Conservation (phyloP, 2,329 filamentous ascomycete species). For the Botrytis elliptica region DNA sequence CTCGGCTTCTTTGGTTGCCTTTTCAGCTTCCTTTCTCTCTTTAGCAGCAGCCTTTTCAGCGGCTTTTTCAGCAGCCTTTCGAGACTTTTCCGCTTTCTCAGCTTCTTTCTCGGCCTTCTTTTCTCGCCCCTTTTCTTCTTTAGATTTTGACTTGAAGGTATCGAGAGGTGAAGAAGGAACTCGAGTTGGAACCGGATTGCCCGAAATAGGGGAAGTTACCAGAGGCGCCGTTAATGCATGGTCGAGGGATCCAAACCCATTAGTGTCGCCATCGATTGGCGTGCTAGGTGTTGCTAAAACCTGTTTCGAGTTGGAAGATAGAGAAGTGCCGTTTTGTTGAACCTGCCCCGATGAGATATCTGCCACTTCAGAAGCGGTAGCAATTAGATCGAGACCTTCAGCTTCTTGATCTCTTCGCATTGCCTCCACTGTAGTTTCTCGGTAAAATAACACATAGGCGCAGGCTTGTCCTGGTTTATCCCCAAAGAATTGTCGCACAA, state of each 20-base stretch:
- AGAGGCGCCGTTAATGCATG: conserved; percentile 65
- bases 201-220: conserved; percentile 25
- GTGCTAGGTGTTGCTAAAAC: conserved; percentile 48
- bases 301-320: conserved; percentile 49
- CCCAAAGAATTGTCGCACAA: conserved; percentile 95
- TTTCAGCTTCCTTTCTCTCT: conserved; percentile 17
- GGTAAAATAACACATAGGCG: conserved; percentile 96
- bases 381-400: conserved; percentile 64
- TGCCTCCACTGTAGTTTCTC: conserved; percentile 75
- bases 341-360: conserved; percentile 52
- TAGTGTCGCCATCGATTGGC: conserved; percentile 48
- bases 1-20: conserved; percentile 13
- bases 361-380: conserved; percentile 57
- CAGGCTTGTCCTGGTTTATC: conserved; percentile 88
- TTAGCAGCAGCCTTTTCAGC: conserved; percentile 44
- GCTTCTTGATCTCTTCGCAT: conserved; percentile 76
- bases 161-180: conserved; percentile 38
- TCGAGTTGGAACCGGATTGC: conserved; percentile 38
- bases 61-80: conserved; percentile 37
- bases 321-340: conserved; percentile 45
- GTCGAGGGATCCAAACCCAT: conserved; percentile 58
- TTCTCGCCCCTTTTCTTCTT: conserved; percentile 62
- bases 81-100: conserved; percentile 48
- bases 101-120: conserved; percentile 65
- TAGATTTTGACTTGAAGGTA: conserved; percentile 43